phyloP scores from a whole-genome alignment of 73 alveolate species.

The Paraurostyla sp. region DNA sequence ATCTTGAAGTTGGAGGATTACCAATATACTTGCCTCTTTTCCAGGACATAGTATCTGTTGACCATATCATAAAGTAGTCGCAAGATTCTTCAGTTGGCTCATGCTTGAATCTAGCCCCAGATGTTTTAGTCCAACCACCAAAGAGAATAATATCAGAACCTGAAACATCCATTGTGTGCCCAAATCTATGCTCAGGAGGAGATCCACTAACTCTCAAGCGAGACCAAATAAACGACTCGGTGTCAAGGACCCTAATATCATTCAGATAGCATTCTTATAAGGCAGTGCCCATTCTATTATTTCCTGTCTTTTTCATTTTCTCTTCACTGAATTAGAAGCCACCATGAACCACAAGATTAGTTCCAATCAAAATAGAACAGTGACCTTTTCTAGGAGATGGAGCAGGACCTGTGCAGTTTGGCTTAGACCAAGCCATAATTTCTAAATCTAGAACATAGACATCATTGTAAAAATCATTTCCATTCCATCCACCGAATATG shows the following conservation, averaged over 20 bases:
- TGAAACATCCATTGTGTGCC: slow-evolving; percentile 97
- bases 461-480: slow-evolving; percentile 95
- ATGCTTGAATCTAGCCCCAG: slow-evolving; percentile 93
- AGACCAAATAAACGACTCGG: slow-evolving; percentile 96
- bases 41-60: slow-evolving; percentile 96
- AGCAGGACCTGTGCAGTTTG: slow-evolving; percentile 97
- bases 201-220: slow-evolving; percentile 97
- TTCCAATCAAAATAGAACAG: slow-evolving; percentile 96
- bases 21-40: slow-evolving; percentile 95
- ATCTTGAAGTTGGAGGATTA: slow-evolving; percentile 95
- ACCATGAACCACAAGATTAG: slow-evolving; percentile 94
- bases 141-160: slow-evolving; percentile 96
- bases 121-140: slow-evolving; percentile 98
- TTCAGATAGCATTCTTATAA: slow-evolving; percentile 94
- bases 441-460: slow-evolving; percentile 96
- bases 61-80: slow-evolving; percentile 95
- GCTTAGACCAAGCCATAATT: slow-evolving; percentile 98
- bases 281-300: slow-evolving; percentile 89
- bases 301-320: slow-evolving; percentile 81
- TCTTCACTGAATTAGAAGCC: slow-evolving; percentile 94
- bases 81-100: slow-evolving; percentile 88
- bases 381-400: slow-evolving; percentile 99
- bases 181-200: slow-evolving; percentile 98
- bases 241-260: slow-evolving; percentile 97
- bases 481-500: slow-evolving; percentile 99